Base-by-base conservation (phyloP, 2,329 filamentous ascomycete genomes). In the Chaetomium sp. region DNA sequence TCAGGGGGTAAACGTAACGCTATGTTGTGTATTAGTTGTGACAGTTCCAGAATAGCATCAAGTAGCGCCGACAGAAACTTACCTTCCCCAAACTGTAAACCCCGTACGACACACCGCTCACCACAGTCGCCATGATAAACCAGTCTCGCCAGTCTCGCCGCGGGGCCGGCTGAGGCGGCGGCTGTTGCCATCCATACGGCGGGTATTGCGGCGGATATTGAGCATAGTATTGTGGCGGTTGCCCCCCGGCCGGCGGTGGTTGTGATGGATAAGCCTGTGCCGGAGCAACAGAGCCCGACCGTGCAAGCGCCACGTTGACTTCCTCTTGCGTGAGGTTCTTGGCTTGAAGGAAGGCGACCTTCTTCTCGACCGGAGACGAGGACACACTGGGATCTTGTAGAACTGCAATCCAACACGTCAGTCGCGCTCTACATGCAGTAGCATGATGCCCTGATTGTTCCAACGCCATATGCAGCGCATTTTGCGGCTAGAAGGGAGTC, bases 101-200 rank as follows among this genome's bases (percentile, higher is more conserved):
- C 0, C 91, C 92, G 67, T 96, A 97, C 41, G 90, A 81, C 19
- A 96, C 86, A 49, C 91, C 90, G 55, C 91, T 87, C 60, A 95
- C 87, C 10, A 97, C 89, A 0, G 94, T 99, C 6, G 94, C 94
- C 90, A 97, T 96, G 72, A 99, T 97, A 73, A 99, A 99, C 88
- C 91, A 97, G 69, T 99, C 94, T 59, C 95, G 82, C 94, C 94
- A 99, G 73, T 99, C 94, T 67, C 94, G 80, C 68, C 84, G 86
- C 3, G 91, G 91, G 2, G 84, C 73, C 54, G 80, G 76, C 3
- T 81, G 76, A 6, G 78, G 71, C 34, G 72, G 74, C 35, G 76
- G 76, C 65, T 83, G 76, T 65, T 82, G 81, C 81, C 81, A 85
- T 62, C 78, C 74, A 56, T 77, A 76, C 1, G 73, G 72, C 19